Percentiles rank a stretch among this genome's conserved stretches.
Evolutionary conservation across 2,329 filamentous ascomycete genomes (phyloP).

Genomic region (Cytospora paraplurivora): DNA sequence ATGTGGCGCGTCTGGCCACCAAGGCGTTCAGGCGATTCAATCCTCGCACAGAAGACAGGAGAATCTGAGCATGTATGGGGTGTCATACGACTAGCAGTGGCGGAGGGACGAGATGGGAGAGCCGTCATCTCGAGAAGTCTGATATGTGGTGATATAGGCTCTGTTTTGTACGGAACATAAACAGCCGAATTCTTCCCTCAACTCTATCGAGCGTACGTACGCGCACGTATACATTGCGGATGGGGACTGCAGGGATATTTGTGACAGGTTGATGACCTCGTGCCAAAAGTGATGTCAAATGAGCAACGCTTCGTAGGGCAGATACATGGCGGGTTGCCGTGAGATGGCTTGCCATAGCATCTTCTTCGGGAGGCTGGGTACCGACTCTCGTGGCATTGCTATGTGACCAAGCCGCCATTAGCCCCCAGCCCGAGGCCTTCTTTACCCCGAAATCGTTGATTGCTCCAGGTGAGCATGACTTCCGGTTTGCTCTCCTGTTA

Average conservation of each 20-base stretch:
- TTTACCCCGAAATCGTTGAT: too few species aligned
- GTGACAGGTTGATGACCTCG: background rate
- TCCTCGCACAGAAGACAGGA: background rate
- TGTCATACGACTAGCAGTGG: slow-evolving; percentile 4
- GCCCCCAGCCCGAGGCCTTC: background rate
- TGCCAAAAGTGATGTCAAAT: background rate
- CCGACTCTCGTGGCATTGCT: background rate
- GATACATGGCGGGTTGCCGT: background rate
- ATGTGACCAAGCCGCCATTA: background rate
- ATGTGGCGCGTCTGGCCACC: background rate
- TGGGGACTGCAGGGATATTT: background rate
- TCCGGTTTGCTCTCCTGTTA: too few species aligned
- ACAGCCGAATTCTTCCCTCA: slow-evolving; percentile 20
- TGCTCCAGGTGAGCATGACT: too few species aligned
- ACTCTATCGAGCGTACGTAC: slow-evolving; percentile 6
- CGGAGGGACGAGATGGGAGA: background rate
- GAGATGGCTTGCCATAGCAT: background rate
- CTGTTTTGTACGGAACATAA: slow-evolving; percentile 17
- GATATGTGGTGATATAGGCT: slow-evolving; percentile 15
- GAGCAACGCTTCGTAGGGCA: background rate
- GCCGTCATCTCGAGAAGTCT: background rate
- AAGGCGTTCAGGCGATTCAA: background rate
- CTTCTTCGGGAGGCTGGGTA: too few species aligned
- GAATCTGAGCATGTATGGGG: background rate
- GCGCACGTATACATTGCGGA: background rate